phyloP scores from a whole-genome alignment of 495 filamentous ascomycete genomes.

The Xylaria intraflava region DNA sequence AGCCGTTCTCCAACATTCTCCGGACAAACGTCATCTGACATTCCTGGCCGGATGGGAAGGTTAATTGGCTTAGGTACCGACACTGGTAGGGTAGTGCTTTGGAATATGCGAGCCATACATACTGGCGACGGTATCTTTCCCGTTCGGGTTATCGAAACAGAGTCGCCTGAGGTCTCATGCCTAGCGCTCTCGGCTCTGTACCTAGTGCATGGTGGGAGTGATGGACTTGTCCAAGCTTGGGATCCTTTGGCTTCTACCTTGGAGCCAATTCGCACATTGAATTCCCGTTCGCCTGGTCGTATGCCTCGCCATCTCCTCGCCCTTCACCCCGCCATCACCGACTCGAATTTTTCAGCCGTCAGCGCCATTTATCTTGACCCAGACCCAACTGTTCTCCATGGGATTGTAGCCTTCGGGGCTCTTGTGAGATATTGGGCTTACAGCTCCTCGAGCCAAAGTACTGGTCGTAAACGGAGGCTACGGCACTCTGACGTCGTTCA shows the following conservation, averaged over 20 bases:
- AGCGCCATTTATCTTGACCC: conserved; percentile 82
- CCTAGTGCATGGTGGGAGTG: conserved; percentile 86
- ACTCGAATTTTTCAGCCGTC: conserved; percentile 73
- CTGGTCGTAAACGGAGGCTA: conserved; percentile 40
- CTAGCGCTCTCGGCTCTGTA: conserved; percentile 83
- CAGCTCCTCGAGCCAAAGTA: conserved; percentile 53
- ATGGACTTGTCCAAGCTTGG: conserved; percentile 95
- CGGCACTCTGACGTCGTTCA: conserved; percentile 40
- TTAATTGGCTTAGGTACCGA: conserved; percentile 76
- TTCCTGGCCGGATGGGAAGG: conserved; percentile 80
- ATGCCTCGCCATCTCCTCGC: conserved; percentile 47
- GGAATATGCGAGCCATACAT: conserved; percentile 68
- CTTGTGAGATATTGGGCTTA: conserved; percentile 92
- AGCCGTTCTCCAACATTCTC: conserved; percentile 22
- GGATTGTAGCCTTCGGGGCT: conserved; percentile 79
- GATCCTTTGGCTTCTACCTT: conserved; percentile 80
- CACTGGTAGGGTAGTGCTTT: conserved; percentile 69
- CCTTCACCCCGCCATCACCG: conserved; percentile 29
- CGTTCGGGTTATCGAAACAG: conserved; percentile 77
- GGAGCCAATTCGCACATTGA: conserved; percentile 78
- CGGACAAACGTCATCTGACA: conserved; percentile 37
- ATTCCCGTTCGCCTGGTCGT: conserved; percentile 77
- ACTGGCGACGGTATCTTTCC: conserved; percentile 50
- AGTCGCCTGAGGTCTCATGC: conserved; percentile 81
- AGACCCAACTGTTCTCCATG: conserved; percentile 83